phyloP scores from a whole-genome alignment of 1,284 basidiomycete genomes.

The Boletus mariae region DNA sequence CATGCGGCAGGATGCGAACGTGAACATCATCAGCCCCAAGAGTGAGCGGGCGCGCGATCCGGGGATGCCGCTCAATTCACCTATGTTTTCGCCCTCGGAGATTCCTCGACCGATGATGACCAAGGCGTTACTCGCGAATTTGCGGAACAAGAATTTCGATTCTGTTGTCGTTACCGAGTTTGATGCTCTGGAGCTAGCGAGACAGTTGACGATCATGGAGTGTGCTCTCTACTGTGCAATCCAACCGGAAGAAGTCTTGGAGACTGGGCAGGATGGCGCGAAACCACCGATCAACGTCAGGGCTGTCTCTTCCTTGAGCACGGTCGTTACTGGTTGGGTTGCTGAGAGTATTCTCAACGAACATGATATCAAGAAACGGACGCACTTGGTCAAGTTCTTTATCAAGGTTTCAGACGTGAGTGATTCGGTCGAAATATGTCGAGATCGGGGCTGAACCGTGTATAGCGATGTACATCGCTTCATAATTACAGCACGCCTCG shows the following conservation, averaged over 20 bases:
- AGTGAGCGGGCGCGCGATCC: slow-evolving; percentile 64
- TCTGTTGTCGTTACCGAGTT: slow-evolving; percentile 83
- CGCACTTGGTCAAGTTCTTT: slow-evolving; percentile 87
- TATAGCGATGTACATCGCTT: slow-evolving; percentile 77
- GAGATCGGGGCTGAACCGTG: slow-evolving; percentile 25
- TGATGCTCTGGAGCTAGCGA: slow-evolving; percentile 86
- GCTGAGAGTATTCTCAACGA: slow-evolving; percentile 91
- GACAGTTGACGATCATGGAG: slow-evolving; percentile 96
- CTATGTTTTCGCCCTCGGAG: slow-evolving; percentile 52
- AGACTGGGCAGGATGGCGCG: slow-evolving; percentile 69
- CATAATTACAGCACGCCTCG: slow-evolving; percentile 93
- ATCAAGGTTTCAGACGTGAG: slow-evolving; percentile 93
- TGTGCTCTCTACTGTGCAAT: slow-evolving; percentile 84
- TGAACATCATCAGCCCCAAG: slow-evolving; percentile 47
- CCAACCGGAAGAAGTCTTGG: slow-evolving; percentile 83
- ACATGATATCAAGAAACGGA: slow-evolving; percentile 85
- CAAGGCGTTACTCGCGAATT: slow-evolving; percentile 67
- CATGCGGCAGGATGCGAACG: slow-evolving; percentile 46
- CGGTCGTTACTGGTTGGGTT: slow-evolving; percentile 93
- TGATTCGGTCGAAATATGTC: slow-evolving; percentile 21
- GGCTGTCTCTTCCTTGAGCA: slow-evolving; percentile 86
- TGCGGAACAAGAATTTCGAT: slow-evolving; percentile 57
- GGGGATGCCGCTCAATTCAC: slow-evolving; percentile 66
- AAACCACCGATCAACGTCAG: slow-evolving; percentile 68
- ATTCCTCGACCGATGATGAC: slow-evolving; percentile 82